Base-by-base conservation (phyloP, 2,329 filamentous ascomycete species). In the Drechmeria coniospora region DNA sequence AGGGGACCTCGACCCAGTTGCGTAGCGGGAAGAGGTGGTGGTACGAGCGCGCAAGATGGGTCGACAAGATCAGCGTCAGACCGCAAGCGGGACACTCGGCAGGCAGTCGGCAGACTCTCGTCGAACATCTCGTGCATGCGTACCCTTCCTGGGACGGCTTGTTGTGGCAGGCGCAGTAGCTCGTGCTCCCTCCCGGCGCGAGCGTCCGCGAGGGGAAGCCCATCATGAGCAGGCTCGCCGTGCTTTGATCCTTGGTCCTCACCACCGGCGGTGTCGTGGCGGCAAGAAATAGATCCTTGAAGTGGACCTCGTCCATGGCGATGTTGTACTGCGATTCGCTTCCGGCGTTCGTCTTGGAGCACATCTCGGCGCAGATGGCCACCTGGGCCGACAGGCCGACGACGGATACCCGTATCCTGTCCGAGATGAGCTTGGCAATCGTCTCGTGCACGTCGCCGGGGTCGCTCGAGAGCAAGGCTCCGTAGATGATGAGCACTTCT, bases 391-490 rank as follows among this genome's bases (percentile, higher is more conserved):
- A 79, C 22, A 98, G 69, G 1, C 90, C 90, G 30, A 98, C 80
- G 29, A 98, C 74, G 23, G 79, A 78, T 8, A 94, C 83, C 11
- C 83, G 75, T 41, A 98, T 84, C 32, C 77, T 74, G 53, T 95
- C 84, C 37, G 66, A 61, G 22, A 92, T 70, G 17, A 94, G 77
- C 20, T 69, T 68, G 27, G 64, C 61, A 45, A 95, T 83, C 0
- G 87, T 95, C 40, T 84, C 74, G 56, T 93, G 82, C 33, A 98
- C 94, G 50, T 98, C 90, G 33, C 86, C 84, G 0, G 90, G 90
- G 45, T 98, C 90, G 40, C 80, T 79, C 19, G 83, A 87, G 23
- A 92, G 68, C 6, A 98, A 66, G 8, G 87, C 87, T 21, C 90
- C 90, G 47, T 90, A 92, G 26, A 95, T 72, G 32, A 98, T 73